Base-by-base conservation (phyloP, 768 basidiomycete genomes). In the Glaciozyma martinii region DNA sequence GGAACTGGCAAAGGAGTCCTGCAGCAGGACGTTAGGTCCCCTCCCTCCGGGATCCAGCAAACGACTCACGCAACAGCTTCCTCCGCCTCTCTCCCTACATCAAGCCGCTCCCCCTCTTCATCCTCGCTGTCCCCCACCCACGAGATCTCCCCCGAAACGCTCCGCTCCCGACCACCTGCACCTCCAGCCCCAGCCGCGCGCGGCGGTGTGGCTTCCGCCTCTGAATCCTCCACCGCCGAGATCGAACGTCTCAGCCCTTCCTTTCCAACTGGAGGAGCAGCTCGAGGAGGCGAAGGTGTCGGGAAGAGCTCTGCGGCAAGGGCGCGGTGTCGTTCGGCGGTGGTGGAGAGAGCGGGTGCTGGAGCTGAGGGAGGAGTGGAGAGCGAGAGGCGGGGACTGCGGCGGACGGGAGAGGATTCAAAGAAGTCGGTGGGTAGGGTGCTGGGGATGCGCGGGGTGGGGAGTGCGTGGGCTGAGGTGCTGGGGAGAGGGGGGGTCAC, bases 271-370 rank as follows among this genome's bases (percentile, higher is more conserved):
- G 2, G 23, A 3, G 5, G 53, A n/a, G 3, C 13, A 19, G 2
- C 12, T 10, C 9, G n/a, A 9, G 6, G 54, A n/a, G 9, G 23
- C 10, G 66, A 62, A n/a, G 66, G 66, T 21, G 46, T 47, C 16
- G 66, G 66, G 30, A 66, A 66, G 12, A 66, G 60, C 47, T 66
- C 61, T 8, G 47, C 46, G 3, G 61, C 66, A 5, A 66, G 60
- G 1, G 37, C 25, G 25, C 52, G 40, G 32, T 57, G 65, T 23
- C 49, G 60, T n/a, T 25, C 50, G 27, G 37, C 37, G 12, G 37
- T 7, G 10, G 37, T 40, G 50, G 19, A 13, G 50, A 52, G 27
- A 7, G 30, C 13, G 50, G 50, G 1, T 29, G 19, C 25, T 29
- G 27, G 27, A 29, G 27, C 15, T 27, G 37, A 13, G 15, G 37